These are phyloP conservation scores for Lagerstroemia speciosa DNA, from an alignment of 345 rosid species.

Conservation along the genomic window DNA sequence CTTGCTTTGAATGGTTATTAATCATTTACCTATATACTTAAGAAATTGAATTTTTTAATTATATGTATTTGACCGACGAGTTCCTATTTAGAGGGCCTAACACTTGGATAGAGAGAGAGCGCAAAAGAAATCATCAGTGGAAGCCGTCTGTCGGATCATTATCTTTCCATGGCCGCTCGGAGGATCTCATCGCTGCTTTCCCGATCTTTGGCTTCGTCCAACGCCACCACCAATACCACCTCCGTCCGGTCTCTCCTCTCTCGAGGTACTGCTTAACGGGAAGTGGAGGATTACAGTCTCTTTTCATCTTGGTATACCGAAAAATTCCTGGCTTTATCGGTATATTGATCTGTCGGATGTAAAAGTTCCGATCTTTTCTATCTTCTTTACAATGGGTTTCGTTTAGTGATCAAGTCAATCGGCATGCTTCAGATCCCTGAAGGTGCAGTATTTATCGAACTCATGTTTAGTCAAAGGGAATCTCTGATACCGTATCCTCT, in stretches of 20 bases:
- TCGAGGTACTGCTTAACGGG: conserved; percentile 20
- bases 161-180: conserved; percentile 38
- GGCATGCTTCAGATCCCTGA: neutral
- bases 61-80: no score
- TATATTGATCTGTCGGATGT: neutral
- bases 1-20: no score
- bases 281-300: neutral
- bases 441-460: no score
- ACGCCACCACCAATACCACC: conserved; percentile 13
- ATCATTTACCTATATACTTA: no score
- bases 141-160: neutral
- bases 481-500: neutral
- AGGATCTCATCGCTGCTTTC: conserved; percentile 40
- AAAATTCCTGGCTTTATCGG: neutral
- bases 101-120: neutral
- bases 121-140: neutral
- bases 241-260: conserved; percentile 18
- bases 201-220: conserved; percentile 46
- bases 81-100: no score
- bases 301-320: neutral
- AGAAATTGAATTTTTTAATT: no score
- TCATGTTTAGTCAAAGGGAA: neutral
- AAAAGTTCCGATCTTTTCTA: neutral
- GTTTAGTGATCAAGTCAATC: neutral
- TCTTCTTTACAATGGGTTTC: neutral